Conservation (phyloP, 176 grass and related monocot species). For the Saccharum officinarum region DNA sequence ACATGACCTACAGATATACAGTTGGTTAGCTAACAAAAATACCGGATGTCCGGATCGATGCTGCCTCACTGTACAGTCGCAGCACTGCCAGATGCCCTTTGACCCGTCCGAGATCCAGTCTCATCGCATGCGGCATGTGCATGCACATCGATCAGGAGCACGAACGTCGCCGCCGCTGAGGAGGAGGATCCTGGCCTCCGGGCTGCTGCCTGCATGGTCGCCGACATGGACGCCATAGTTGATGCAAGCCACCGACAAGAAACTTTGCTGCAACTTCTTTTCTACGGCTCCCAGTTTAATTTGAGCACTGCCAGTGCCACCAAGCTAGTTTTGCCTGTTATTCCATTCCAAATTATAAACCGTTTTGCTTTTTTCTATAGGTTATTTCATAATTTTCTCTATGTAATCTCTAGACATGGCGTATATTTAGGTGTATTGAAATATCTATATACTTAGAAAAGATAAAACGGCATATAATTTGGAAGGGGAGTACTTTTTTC, state of each 20-base stretch:
- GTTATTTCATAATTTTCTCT: no score
- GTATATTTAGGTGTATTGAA: no score
- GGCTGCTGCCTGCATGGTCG: neutral
- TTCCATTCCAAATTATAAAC: neutral
- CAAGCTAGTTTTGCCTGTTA: neutral
- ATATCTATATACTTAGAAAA: no score
- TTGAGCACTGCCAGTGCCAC: slow-evolving; percentile 1
- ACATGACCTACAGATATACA: slow-evolving; percentile 33
- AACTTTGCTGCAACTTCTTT: neutral
- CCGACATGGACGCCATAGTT: slow-evolving; percentile 11
- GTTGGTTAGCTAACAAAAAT: slow-evolving; percentile 41
- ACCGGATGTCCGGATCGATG: slow-evolving; percentile 49
- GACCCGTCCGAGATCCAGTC: slow-evolving; percentile 34
- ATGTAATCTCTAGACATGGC: no score
- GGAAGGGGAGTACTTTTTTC: neutral
- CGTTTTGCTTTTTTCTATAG: neutral
- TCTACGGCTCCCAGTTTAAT: neutral
- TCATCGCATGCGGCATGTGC: slow-evolving; percentile 16
- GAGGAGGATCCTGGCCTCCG: slow-evolving; percentile 17
- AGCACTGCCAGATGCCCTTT: slow-evolving; percentile 35
- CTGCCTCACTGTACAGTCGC: slow-evolving; percentile 3
- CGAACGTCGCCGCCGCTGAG: neutral
- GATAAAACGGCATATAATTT: neutral
- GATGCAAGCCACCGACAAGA: neutral
- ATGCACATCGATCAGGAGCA: neutral